Evolutionary conservation across 805 yeast species (phyloP), one percentile per base, ranked within the genome.

Genomic region (Ogataea trehalophila): DNA sequence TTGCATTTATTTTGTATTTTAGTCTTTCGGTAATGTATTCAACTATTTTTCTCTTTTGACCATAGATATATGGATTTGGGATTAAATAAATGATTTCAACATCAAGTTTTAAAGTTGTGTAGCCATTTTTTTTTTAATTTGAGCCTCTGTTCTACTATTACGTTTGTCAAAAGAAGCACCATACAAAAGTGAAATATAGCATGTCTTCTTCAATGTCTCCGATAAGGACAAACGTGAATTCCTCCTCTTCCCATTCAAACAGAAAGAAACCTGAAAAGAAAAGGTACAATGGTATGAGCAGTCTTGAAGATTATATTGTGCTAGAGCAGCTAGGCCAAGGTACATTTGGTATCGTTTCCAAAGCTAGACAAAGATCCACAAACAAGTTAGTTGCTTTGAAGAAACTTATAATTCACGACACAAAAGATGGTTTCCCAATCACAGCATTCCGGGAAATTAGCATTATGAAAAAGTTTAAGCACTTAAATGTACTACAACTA

Each of bases 401-500:
- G 66, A 87, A 84, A 61, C 78, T 94, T 42, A 70, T 90, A n/a
- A 76, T 87, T 52, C 90, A 83, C 60, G 80, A 83, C 44, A 85
- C 82, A 39, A 83, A 82, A 54, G 91, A 86, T 57, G 85, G 87
- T 34, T 90, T 92, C 61, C 98, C 99, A 1, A 83, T 94, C 26
- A 94, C 99, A 0, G 97, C 98, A 2, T 79, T 91, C 66, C 76
- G 99, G 52, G 99, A 94, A 61, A 90, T 92, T 49, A 78, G 84
- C 16, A 87, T 90, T 20, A 72, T 94, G 65, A 88, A 87, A 65
- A 73, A 74, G 42, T 70, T 94, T 43, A 64, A 74, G 45, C 88
- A 92, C 62, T 67, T 70, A 26, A 88, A 94, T 63, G 77, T 92
- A 16, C 73, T 94, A 22, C 88, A 83, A 51, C 72, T 94, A 38